phyloP scores from a whole-genome alignment of 495 filamentous ascomycete species.

The Aspergillus haitiensis region DNA sequence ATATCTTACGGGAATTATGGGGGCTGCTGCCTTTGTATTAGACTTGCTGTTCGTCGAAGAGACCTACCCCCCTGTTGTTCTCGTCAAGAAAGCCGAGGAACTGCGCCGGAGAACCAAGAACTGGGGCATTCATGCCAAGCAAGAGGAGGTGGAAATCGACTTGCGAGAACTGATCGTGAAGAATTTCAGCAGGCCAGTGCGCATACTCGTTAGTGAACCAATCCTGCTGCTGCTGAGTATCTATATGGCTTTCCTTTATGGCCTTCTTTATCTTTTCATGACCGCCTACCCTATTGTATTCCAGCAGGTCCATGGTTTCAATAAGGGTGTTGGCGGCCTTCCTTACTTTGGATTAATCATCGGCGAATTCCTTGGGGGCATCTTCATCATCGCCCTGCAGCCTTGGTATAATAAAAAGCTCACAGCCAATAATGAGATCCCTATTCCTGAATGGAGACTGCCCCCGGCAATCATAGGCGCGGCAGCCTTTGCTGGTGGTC shows the following conservation, averaged over 20 bases:
- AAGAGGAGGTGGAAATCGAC: constrained; percentile 89
- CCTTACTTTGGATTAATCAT: constrained; percentile 80
- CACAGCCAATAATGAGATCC: constrained; percentile 68
- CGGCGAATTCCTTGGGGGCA: constrained; percentile 67
- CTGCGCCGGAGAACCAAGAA: constrained; percentile 80
- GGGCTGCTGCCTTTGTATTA: constrained; percentile 66
- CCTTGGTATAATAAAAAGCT: constrained; percentile 65
- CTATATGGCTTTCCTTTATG: constrained; percentile 84
- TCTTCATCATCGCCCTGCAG: constrained; percentile 64
- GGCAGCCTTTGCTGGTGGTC: constrained; percentile 65
- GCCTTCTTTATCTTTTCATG: constrained; percentile 77
- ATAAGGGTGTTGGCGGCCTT: constrained; percentile 66
- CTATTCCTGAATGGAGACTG: constrained; percentile 83
- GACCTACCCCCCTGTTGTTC: constrained; percentile 80
- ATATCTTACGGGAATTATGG: constrained; percentile 73
- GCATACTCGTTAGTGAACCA: constrained; percentile 77
- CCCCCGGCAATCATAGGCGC: constrained; percentile 79
- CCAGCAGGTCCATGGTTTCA: constrained; percentile 67
- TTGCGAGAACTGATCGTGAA: constrained; percentile 74
- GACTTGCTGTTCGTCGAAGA: constrained; percentile 74
- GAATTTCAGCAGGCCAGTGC: constrained; percentile 79
- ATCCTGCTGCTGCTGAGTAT: constrained; percentile 72
- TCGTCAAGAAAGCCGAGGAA: constrained; percentile 73
- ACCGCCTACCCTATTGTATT: constrained; percentile 82
- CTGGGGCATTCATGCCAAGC: constrained; percentile 92